Evolutionary conservation across 257 asterid species (phyloP).

Genomic region (Prunella vulgaris): DNA sequence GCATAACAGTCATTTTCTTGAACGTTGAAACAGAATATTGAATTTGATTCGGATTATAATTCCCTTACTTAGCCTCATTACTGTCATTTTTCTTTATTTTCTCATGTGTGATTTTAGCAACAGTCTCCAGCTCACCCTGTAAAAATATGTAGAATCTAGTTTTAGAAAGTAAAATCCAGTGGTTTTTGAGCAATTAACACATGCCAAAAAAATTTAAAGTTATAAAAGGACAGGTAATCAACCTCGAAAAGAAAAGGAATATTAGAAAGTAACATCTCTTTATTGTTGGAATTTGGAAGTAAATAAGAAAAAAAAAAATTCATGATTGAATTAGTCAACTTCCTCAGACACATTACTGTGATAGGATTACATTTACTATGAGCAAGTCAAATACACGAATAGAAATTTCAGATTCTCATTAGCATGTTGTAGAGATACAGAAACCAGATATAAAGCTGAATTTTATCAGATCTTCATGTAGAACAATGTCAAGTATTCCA

Average conservation of each 20-base stretch:
- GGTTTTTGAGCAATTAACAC: background rate
- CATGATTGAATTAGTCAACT: background rate
- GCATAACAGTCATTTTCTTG: conserved; percentile 13
- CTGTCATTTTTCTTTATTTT: conserved; percentile 79
- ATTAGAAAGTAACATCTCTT: background rate
- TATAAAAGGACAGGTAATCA: background rate
- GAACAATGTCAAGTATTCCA: background rate
- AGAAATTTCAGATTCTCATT: background rate
- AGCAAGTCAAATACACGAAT: background rate
- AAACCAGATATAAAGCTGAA: background rate
- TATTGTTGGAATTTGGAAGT: conserved; percentile 6
- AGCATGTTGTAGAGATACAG: background rate
- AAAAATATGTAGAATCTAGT: conserved; percentile 16
- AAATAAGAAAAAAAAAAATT: background rate
- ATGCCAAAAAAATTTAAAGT: background rate
- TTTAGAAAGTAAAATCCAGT: conserved; percentile 12
- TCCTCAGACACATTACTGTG: background rate
- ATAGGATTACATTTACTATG: background rate
- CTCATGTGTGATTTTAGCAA: conserved; percentile 78
- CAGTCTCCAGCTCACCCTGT: conserved; percentile 93
- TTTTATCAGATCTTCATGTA: background rate
- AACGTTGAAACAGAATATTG: background rate
- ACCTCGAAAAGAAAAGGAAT: background rate
- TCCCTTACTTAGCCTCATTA: conserved; percentile 65
- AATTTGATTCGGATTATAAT: conserved; percentile 1